phyloP scores from a whole-genome alignment of 2,329 filamentous ascomycete species.

The Tolypocladium tundrense region DNA sequence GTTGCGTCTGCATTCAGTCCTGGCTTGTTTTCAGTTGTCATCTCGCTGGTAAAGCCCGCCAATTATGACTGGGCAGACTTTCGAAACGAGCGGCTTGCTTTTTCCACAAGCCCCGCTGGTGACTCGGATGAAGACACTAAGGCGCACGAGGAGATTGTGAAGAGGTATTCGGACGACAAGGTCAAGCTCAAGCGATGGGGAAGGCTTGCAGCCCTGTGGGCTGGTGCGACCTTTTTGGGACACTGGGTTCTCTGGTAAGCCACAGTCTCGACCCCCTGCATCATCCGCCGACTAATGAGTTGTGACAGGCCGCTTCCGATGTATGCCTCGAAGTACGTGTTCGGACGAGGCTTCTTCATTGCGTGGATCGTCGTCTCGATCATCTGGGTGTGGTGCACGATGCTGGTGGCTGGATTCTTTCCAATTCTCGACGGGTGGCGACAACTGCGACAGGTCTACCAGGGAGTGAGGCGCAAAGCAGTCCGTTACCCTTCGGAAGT shows the following conservation, averaged over 20 bases:
- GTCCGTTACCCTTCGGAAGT: too few relatives aligned
- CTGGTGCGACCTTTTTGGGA: slow-evolving; percentile 37
- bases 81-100: slow-evolving; percentile 28
- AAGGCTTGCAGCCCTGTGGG: slow-evolving; percentile 33
- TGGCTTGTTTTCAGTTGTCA: slow-evolving; percentile 31
- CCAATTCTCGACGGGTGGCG: slow-evolving; percentile 35
- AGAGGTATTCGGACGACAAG: slow-evolving; percentile 18
- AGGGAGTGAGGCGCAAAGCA: background rate
- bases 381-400: slow-evolving; percentile 42
- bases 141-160: slow-evolving; percentile 12
- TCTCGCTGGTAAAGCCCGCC: slow-evolving; percentile 33
- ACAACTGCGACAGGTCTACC: slow-evolving; percentile 11
- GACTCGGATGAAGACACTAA: slow-evolving; percentile 9
- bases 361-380: slow-evolving; percentile 41
- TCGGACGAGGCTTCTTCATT: slow-evolving; percentile 34
- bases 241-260: slow-evolving; percentile 41
- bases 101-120: slow-evolving; percentile 15
- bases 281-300: background rate
- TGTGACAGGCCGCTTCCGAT: slow-evolving; percentile 34
- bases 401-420: slow-evolving; percentile 38
- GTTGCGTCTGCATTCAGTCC: slow-evolving; percentile 35
- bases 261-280: background rate
- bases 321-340: slow-evolving; percentile 41
- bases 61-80: slow-evolving; percentile 29
- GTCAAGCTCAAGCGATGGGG: slow-evolving; percentile 34